A percentile compares a stretch with the other conserved stretches of the same genome.
phyloP scores from a whole-genome alignment of 768 basidiomycete species.

The Boletus rex-veris region DNA sequence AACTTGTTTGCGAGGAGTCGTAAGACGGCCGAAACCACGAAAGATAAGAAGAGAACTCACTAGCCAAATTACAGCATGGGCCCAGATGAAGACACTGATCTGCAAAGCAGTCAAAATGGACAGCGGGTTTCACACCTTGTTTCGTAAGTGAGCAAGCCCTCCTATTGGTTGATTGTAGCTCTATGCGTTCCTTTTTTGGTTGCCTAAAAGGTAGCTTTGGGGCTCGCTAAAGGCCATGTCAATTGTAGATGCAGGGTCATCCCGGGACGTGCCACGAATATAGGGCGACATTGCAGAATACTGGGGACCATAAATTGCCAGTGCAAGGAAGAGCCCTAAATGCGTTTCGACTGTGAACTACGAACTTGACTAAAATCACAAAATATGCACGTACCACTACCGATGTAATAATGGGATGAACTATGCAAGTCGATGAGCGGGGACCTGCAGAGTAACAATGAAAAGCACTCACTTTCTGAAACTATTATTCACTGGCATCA shows the following conservation, averaged over 20 bases:
- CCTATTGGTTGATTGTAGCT: no score
- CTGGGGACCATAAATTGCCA: constrained; percentile 76
- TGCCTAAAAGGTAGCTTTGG: no score
- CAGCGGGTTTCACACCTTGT: no score
- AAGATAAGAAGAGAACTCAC: constrained; percentile 45
- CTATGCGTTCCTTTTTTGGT: no score
- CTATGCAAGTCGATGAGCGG: constrained; percentile 39
- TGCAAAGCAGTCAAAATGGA: no score
- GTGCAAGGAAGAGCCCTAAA: constrained; percentile 69
- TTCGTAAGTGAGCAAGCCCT: no score
- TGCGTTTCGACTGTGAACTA: constrained; percentile 1
- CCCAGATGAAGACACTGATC: constrained; percentile 67
- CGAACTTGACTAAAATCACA: neutral
- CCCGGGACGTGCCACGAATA: constrained; percentile 58
- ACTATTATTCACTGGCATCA: constrained; percentile 84
- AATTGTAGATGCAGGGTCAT: no score
- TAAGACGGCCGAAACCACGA: neutral
- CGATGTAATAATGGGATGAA: constrained; percentile 84
- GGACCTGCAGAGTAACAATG: neutral
- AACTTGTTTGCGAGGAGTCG: constrained; percentile 46
- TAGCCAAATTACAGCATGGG: constrained; percentile 66
- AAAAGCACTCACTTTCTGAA: neutral
- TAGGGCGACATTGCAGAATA: constrained; percentile 66
- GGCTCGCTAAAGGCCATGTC: no score
- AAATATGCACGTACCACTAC: constrained; percentile 47